Percentiles rank a stretch among this genome's conserved stretches.
Evolutionary conservation across 75 land plant genomes (phyloP).

Genomic region (Larix kaempferi): DNA sequence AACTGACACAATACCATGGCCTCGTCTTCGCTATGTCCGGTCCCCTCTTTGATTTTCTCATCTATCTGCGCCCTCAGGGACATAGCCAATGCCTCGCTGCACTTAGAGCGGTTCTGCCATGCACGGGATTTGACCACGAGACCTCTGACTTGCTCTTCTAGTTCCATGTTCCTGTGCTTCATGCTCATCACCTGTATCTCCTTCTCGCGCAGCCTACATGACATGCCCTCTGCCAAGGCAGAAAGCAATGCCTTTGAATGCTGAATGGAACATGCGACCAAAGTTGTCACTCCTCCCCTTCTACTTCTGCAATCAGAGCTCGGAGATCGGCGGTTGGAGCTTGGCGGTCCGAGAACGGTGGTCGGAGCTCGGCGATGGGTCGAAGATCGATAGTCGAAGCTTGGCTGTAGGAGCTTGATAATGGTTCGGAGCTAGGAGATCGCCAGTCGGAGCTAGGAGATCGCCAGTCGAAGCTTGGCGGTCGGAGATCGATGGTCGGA

Average conservation of each 20-base stretch:
- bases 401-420: too few species aligned
- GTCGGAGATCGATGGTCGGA: too few species aligned
- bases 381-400: too few species aligned
- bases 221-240: constrained; percentile 14
- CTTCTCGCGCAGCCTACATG: constrained; percentile 29
- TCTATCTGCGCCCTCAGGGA: constrained; percentile 37
- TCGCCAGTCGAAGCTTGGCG: too few species aligned
- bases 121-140: not conserved
- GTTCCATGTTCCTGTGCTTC: constrained; percentile 32
- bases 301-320: too few species aligned
- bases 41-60: constrained; percentile 12
- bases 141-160: constrained; percentile 31
- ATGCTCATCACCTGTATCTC: constrained; percentile 30
- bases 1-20: not conserved
- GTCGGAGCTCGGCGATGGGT: too few species aligned
- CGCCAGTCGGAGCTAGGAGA: too few species aligned
- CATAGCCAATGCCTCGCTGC: constrained; percentile 24
- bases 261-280: too few species aligned
- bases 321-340: too few species aligned
- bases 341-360: too few species aligned
- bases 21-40: constrained; percentile 13
- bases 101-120: constrained; percentile 35
- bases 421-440: too few species aligned
- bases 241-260: constrained; percentile 15
- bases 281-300: too few species aligned